phyloP scores from a whole-genome alignment of 805 yeast genomes.

The Ogataea philodendri region DNA sequence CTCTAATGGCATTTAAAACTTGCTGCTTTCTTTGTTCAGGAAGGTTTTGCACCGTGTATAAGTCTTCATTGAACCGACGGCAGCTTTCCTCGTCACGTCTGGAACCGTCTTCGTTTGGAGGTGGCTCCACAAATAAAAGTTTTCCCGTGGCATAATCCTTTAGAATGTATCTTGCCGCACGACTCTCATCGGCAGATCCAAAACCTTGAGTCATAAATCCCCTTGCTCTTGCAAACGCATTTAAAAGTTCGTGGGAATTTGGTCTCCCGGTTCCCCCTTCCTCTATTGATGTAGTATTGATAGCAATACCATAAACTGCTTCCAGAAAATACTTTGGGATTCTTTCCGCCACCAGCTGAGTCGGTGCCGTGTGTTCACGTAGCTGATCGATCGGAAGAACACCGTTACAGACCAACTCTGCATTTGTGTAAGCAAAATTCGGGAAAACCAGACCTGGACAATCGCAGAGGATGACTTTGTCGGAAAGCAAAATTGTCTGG shows the following conservation, averaged over 20 bases:
- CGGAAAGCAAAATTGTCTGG: slow-evolving; percentile 88
- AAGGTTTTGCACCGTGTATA: slow-evolving; percentile 62
- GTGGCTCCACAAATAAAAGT: slow-evolving; percentile 80
- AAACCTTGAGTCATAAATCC: slow-evolving; percentile 97
- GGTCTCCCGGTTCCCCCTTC: slow-evolving; percentile 93
- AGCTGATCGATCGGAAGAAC: slow-evolving; percentile 97
- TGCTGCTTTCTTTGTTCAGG: slow-evolving; percentile 76
- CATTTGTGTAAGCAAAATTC: slow-evolving; percentile 93
- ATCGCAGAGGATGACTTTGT: slow-evolving; percentile 85
- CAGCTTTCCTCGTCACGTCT: slow-evolving; percentile 51
- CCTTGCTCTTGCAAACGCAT: slow-evolving; percentile 92
- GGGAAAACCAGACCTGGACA: slow-evolving; percentile 99
- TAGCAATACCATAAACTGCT: slow-evolving; percentile 89
- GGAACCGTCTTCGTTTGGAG: slow-evolving; percentile 69
- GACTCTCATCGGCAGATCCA: slow-evolving; percentile 93
- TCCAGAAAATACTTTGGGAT: slow-evolving; percentile 87
- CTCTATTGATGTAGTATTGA: slow-evolving; percentile 66
- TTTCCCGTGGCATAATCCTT: slow-evolving; percentile 96
- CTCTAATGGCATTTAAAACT: slow-evolving; percentile 58
- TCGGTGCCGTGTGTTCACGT: slow-evolving; percentile 88
- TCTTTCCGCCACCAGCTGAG: slow-evolving; percentile 78
- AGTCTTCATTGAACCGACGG: slow-evolving; percentile 67
- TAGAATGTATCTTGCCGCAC: slow-evolving; percentile 88
- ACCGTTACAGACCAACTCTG: slow-evolving; percentile 96
- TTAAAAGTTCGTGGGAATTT: slow-evolving; percentile 82